Evolutionary conservation across 345 rosid genomes (phyloP), one percentile per base, ranked within the genome.

Genomic region (Aethionema arabicum): DNA sequence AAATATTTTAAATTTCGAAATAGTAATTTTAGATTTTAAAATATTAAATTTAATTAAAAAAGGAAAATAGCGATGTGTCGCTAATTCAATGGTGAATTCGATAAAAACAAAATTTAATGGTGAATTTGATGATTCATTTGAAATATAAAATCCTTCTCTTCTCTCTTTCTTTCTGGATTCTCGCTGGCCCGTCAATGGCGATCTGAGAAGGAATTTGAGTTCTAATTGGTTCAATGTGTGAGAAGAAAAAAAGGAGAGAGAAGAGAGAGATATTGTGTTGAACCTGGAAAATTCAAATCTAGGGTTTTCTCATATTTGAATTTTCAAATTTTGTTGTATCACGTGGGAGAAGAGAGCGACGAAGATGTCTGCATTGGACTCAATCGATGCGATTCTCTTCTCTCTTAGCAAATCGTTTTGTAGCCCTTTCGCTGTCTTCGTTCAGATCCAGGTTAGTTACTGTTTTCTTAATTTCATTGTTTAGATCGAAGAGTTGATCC

Each of bases 391-490:
- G 63, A 56, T 79, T 64, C 88, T 93, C 73, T 85, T 93, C 92
- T 87, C 85, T 71, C 82, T 93, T 78, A 86, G 86, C 79, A 65
- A 70, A 70, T 76, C 88, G 2, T 84, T 85, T 30, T 81, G 90
- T 32, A 77, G 74, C 50, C 96, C 99, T 60, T 39, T 87, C 9
- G 88, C 92, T 39, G 78, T 87, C 59, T 93, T 87, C 63, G 33
- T 93, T 78, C 99, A 93, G 90, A 84, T 93, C 89, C 99, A 93
- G 96, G 99, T 93, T 9, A 27, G 74, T 48, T 45, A 21, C 27
- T 6, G 12, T 52, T 8, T 47, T 32, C 3, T 35, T 16, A 14
- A 47, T 41, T 29, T 36, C 4, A 7, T 45, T 13, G 2, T 40
- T 62, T 61, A 63, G 75, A 77, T 81, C 81, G 69, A 70, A 42